Evolutionary conservation across 495 filamentous ascomycete genomes (phyloP).

Genomic region (Podospora conica): DNA sequence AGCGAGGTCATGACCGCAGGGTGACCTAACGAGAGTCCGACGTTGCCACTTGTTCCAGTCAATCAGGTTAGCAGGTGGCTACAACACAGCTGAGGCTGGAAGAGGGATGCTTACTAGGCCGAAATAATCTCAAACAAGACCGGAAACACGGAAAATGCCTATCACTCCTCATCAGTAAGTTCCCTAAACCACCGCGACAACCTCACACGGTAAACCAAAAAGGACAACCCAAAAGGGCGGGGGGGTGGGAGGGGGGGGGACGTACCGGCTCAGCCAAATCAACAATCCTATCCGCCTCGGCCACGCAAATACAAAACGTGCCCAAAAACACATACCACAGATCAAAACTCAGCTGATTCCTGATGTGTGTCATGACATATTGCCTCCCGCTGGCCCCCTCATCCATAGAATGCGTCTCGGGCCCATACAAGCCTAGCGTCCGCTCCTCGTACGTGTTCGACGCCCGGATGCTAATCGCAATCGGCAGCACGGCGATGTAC

Average conservation of each 20-base stretch:
- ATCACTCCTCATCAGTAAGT: neutral
- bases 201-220: neutral
- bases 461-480: slow-evolving; percentile 80
- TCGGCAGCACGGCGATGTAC: slow-evolving; percentile 94
- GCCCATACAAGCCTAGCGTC: slow-evolving; percentile 71
- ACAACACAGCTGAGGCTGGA: no score
- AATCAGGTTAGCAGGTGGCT: neutral
- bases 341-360: slow-evolving; percentile 73
- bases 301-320: slow-evolving; percentile 74
- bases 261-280: slow-evolving; percentile 8
- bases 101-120: slow-evolving; percentile 50
- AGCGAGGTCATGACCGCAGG: slow-evolving; percentile 65
- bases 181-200: neutral
- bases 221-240: no score
- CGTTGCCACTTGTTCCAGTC: slow-evolving; percentile 51
- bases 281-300: slow-evolving; percentile 51
- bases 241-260: no score
- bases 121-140: slow-evolving; percentile 81
- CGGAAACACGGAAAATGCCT: slow-evolving; percentile 62
- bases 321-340: slow-evolving; percentile 77
- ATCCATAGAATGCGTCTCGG: slow-evolving; percentile 38
- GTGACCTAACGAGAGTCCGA: slow-evolving; percentile 78
- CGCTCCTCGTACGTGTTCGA: slow-evolving; percentile 94
- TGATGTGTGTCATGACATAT: slow-evolving; percentile 78
- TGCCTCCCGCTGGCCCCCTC: slow-evolving; percentile 51